Conservation (phyloP, 495 filamentous ascomycete species). For the Hypoxylon trugodes region DNA sequence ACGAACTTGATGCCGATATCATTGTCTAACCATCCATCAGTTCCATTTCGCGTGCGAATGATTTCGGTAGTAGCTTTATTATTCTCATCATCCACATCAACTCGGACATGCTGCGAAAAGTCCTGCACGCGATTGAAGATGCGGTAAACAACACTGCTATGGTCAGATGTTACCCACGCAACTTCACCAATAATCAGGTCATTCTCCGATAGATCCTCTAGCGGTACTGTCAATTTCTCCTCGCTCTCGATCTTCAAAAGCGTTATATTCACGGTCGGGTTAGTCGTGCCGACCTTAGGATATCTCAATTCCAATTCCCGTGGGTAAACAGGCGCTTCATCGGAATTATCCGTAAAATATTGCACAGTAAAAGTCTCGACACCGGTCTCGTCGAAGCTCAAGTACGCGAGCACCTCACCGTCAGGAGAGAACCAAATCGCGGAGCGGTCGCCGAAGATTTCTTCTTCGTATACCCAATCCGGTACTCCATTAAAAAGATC, state of each 20-base stretch:
- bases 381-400: constrained; percentile 67
- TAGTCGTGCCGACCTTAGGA: constrained; percentile 66
- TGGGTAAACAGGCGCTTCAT: constrained; percentile 60
- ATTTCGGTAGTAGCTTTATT: constrained; percentile 51
- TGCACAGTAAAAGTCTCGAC: constrained; percentile 65
- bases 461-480: constrained; percentile 72
- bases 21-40: constrained; percentile 67
- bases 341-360: constrained; percentile 62
- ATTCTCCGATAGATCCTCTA: constrained; percentile 56
- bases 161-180: constrained; percentile 62
- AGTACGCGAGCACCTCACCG: constrained; percentile 62
- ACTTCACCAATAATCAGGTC: constrained; percentile 66
- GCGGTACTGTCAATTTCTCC: constrained; percentile 43
- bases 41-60: constrained; percentile 60
- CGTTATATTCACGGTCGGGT: constrained; percentile 62
- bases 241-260: constrained; percentile 53
- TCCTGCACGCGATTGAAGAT: constrained; percentile 67
- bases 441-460: constrained; percentile 60
- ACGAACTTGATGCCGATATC: constrained; percentile 59
- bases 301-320: constrained; percentile 60
- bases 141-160: constrained; percentile 61
- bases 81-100: constrained; percentile 54
- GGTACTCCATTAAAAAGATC: constrained; percentile 67
- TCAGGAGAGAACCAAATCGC: constrained; percentile 68
- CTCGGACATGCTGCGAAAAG: constrained; percentile 57